Conservation (phyloP, 1,139 yeast species). For the Lodderomyces beijingensis region DNA sequence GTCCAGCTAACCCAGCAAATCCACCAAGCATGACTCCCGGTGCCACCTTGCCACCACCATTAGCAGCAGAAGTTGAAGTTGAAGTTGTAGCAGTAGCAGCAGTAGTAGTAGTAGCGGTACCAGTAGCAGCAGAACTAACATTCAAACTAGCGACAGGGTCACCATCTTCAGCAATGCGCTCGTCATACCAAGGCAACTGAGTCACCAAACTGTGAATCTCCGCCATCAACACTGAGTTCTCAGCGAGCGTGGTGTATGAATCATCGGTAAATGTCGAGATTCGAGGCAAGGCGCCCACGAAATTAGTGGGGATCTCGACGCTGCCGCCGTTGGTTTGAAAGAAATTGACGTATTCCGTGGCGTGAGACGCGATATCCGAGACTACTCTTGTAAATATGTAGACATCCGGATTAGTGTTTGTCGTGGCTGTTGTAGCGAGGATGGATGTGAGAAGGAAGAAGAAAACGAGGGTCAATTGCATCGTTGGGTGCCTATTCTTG, state of each 20-base stretch:
- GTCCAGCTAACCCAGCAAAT: too few relatives aligned
- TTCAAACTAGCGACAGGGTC: too few relatives aligned
- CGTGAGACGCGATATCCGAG: conserved; percentile 21
- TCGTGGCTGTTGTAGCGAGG: conserved; percentile 1
- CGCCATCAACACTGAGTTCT: conserved; percentile 11
- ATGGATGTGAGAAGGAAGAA: conserved; percentile 9
- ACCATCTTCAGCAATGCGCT: conserved; percentile 14
- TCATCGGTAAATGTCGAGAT: conserved; percentile 29
- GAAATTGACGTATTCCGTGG: conserved; percentile 20
- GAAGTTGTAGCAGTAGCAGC: too few relatives aligned
- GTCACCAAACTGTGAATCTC: conserved; percentile 28
- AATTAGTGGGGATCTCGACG: conserved; percentile 19
- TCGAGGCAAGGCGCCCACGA: conserved; percentile 20
- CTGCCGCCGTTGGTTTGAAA: conserved; percentile 19
- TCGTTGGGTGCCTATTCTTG: too few relatives aligned
- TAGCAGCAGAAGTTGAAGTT: too few relatives aligned
- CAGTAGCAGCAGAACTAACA: too few relatives aligned
- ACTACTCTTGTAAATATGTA: conserved; percentile 28
- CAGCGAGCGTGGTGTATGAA: conserved; percentile 31
- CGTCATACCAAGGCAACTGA: conserved; percentile 31
- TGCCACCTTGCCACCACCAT: too few relatives aligned
- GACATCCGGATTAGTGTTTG: conserved; percentile 7
- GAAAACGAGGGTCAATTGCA: too few relatives aligned
- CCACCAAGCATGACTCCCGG: too few relatives aligned
- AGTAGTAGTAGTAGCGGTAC: too few relatives aligned